Conservation (phyloP, 768 basidiomycete genomes). For the Phlegmacium glaucopus region DNA sequence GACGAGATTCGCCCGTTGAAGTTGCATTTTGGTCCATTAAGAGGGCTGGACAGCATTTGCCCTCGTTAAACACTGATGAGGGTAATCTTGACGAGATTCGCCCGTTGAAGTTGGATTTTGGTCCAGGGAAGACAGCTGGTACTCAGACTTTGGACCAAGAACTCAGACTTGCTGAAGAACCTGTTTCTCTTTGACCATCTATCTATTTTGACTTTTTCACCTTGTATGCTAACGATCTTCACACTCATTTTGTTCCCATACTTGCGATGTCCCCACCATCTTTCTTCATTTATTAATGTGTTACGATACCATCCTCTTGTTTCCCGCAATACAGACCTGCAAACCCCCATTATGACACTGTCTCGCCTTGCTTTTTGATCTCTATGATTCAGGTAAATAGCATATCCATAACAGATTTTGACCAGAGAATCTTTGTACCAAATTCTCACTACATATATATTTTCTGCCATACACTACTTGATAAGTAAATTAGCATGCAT, state of each 20-base stretch:
- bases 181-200: neutral
- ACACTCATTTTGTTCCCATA: too few species aligned
- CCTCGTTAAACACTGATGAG: constrained; percentile 20
- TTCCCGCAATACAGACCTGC: too few species aligned
- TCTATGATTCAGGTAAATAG: neutral
- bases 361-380: neutral
- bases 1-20: constrained; percentile 12
- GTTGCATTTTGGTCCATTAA: constrained; percentile 3
- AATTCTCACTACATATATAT: too few species aligned
- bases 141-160: constrained; percentile 5
- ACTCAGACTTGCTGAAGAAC: constrained; percentile 5
- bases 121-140: constrained; percentile 3
- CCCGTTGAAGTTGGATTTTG: constrained; percentile 26
- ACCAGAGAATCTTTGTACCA: too few species aligned
- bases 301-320: too few species aligned
- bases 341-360: neutral
- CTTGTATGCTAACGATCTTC: too few species aligned
- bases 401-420: neutral
- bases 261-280: too few species aligned
- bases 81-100: constrained; percentile 11
- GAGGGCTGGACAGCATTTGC: constrained; percentile 11
- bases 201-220: too few species aligned
- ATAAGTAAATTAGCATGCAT: too few species aligned
- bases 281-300: too few species aligned
- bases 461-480: too few species aligned